Percentiles rank a stretch among this genome's conserved stretches.
Evolutionary conservation across 495 filamentous ascomycete species (phyloP).

Genomic region (Apodospora peruviana): DNA sequence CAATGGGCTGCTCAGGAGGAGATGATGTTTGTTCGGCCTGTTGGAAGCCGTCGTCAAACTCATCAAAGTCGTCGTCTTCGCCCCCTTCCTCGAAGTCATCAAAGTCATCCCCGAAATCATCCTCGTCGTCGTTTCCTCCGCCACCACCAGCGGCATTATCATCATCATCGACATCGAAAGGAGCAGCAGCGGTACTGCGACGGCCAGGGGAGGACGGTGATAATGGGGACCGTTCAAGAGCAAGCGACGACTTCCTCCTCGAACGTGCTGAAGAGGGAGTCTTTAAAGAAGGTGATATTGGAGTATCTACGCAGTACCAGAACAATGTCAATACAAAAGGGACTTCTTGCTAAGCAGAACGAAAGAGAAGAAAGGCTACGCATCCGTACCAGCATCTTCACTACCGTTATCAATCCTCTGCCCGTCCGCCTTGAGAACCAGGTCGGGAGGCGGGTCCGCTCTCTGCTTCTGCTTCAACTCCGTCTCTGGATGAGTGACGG

Average conservation of each 20-base stretch:
- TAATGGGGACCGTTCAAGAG: conserved; percentile 11
- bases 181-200: conserved; percentile 1
- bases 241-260: conserved; percentile 33
- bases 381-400: conserved; percentile 33
- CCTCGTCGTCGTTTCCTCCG: conserved; percentile 37
- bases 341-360: conserved; percentile 5
- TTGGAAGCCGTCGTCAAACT: conserved; percentile 62
- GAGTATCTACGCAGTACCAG: conserved; percentile 32
- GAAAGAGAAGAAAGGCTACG: conserved; percentile 24
- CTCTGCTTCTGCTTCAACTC: conserved; percentile 32
- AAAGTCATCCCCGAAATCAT: conserved; percentile 81
- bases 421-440: conserved; percentile 41
- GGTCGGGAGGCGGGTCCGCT: conserved; percentile 42
- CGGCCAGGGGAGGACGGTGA: conserved; percentile 7
- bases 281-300: conserved; percentile 30
- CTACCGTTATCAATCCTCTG: conserved; percentile 20
- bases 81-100: conserved; percentile 90
- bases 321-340: conserved; percentile 26
- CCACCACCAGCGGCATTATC: conserved; percentile 16
- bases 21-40: conserved; percentile 49
- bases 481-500: conserved; percentile 33
- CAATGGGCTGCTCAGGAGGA: conserved; percentile 37
- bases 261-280: conserved; percentile 17
- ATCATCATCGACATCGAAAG: not conserved
- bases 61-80: conserved; percentile 86